Conservation (phyloP, 1,139 yeast species). For the Protomyces gravidus region DNA sequence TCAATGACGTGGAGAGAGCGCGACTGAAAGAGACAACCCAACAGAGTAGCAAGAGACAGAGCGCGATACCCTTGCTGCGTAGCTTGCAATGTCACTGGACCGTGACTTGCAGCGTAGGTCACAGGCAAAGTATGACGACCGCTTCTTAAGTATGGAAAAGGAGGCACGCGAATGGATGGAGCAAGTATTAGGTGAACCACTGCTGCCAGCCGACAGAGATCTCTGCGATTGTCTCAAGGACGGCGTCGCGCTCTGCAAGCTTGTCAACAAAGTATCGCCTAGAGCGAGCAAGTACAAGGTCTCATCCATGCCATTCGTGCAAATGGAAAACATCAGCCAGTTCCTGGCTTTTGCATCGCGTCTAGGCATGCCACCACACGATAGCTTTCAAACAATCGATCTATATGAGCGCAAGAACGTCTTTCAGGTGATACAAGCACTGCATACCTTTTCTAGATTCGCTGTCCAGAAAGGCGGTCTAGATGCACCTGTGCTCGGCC, state of each 20-base stretch:
- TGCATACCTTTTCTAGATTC: conserved; percentile 67
- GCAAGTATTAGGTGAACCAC: conserved; percentile 1
- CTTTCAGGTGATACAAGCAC: conserved; percentile 66
- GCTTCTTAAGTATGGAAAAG: conserved; percentile 11
- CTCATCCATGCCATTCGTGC: conserved; percentile 76
- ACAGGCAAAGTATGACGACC: conserved; percentile 22
- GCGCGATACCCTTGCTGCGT: not conserved
- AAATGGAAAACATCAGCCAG: conserved; percentile 80
- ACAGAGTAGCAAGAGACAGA: no score
- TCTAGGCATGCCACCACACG: conserved; percentile 77
- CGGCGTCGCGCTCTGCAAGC: conserved; percentile 54
- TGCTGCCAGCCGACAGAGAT: conserved; percentile 33
- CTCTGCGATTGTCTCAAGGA: conserved; percentile 56
- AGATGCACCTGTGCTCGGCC: conserved; percentile 49
- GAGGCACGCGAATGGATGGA: conserved; percentile 15
- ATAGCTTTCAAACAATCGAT: conserved; percentile 77
- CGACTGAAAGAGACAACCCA: no score
- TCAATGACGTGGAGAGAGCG: no score
- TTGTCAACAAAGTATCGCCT: conserved; percentile 30
- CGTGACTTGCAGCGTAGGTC: conserved; percentile 22
- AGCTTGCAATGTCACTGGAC: conserved; percentile 24
- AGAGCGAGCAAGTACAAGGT: conserved; percentile 45
- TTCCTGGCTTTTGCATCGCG: conserved; percentile 58
- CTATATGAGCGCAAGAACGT: conserved; percentile 71
- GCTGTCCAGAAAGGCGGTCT: conserved; percentile 50